These are phyloP conservation scores for Populus simonii DNA, from an alignment of 345 rosid genomes.

Conservation along the genomic window DNA sequence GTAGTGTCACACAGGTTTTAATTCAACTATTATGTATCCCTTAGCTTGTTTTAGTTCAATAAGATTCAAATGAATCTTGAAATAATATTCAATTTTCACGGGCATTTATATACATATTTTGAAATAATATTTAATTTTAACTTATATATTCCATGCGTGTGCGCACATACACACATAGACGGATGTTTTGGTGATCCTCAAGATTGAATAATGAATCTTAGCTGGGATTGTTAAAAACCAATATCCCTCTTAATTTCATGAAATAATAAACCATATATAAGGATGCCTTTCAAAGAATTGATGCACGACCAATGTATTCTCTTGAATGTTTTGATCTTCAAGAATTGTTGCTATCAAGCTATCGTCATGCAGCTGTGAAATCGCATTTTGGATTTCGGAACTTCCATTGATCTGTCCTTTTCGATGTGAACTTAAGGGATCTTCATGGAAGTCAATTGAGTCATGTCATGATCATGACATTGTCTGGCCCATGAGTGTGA, in stretches of 20 bases:
- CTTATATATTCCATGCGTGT: too few species aligned
- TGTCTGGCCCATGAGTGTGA: not conserved
- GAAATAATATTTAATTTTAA: too few species aligned
- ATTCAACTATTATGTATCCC: not conserved
- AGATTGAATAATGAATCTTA: not conserved
- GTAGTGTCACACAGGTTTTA: slow-evolving; percentile 5
- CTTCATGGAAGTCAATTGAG: not conserved
- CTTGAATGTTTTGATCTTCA: not conserved
- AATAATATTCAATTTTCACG: too few species aligned
- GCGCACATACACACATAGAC: too few species aligned
- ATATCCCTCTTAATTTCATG: not conserved
- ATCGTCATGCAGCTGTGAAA: too few species aligned
- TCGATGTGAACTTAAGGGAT: not conserved
- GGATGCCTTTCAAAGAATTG: not conserved
- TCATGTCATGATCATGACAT: slow-evolving; percentile 1
- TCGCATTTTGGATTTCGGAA: not conserved
- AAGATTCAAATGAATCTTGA: too few species aligned
- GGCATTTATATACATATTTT: too few species aligned
- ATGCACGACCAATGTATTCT: too few species aligned
- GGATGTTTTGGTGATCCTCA: too few species aligned
- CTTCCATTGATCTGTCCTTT: not conserved
- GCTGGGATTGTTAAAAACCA: not conserved
- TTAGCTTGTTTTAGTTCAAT: too few species aligned
- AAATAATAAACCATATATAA: not conserved
- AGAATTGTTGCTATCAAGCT: not conserved